Evolutionary conservation across 2,329 filamentous ascomycete species (phyloP).

Genomic region (Boeremia exigua): DNA sequence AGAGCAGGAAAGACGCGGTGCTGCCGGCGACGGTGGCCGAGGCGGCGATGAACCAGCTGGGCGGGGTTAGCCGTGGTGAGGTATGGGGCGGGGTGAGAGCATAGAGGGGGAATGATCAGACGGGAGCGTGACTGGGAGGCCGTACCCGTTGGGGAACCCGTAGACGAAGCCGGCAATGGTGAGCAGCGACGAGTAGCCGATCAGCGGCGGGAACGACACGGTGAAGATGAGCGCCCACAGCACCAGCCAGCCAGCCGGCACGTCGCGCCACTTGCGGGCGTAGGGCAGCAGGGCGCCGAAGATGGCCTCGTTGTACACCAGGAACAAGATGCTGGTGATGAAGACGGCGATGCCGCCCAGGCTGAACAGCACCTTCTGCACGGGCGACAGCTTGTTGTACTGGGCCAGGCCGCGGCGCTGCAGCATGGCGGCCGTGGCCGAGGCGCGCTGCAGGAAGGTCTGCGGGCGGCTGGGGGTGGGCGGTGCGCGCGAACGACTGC

Average conservation of each 20-base stretch:
- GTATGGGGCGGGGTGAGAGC: too few relatives aligned
- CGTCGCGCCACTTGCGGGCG: slow-evolving; percentile 76
- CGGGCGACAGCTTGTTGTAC: slow-evolving; percentile 62
- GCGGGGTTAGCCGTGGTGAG: too few relatives aligned
- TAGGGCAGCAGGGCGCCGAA: slow-evolving; percentile 76
- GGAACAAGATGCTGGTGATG: slow-evolving; percentile 68
- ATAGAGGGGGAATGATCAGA: too few relatives aligned
- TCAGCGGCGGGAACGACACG: slow-evolving; percentile 83
- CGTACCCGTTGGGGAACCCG: slow-evolving; percentile 74
- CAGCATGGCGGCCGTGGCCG: slow-evolving; percentile 53
- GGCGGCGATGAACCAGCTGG: slow-evolving; percentile 83
- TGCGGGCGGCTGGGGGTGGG: slow-evolving; percentile 40
- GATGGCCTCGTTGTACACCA: slow-evolving; percentile 80
- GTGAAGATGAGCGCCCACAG: slow-evolving; percentile 77
- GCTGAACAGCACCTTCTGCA: slow-evolving; percentile 67
- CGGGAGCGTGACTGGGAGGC: background rate
- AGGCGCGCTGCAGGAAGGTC: slow-evolving; percentile 49
- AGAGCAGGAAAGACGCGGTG: slow-evolving; percentile 78
- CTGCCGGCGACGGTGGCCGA: slow-evolving; percentile 79
- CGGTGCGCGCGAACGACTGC: slow-evolving; percentile 47
- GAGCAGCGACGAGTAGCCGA: slow-evolving; percentile 82
- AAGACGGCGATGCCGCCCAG: slow-evolving; percentile 58
- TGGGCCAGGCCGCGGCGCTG: slow-evolving; percentile 55
- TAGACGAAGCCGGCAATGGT: slow-evolving; percentile 75
- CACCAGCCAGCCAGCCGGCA: slow-evolving; percentile 74